These are phyloP conservation scores for Panaeolus papilionaceus DNA, from an alignment of 768 basidiomycete genomes.

Conservation along the genomic window DNA sequence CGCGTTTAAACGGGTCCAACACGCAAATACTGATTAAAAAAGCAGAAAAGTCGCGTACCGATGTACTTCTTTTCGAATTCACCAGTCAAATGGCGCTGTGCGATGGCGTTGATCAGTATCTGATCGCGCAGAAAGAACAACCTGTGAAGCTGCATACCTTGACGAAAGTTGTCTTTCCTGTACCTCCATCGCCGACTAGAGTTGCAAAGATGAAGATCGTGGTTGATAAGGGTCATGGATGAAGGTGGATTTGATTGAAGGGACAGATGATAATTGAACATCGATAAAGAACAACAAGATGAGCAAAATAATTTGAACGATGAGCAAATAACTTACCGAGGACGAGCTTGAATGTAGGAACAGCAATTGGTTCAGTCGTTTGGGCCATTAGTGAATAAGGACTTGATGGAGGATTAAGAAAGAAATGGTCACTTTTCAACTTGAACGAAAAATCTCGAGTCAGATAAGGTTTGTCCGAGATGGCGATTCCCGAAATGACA, in stretches of 20 bases:
- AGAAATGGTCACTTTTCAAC: slow-evolving; percentile 18
- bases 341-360: slow-evolving; percentile 98
- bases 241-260: slow-evolving; percentile 26
- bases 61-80: slow-evolving; percentile 99
- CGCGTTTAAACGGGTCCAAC: slow-evolving; percentile 28
- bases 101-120: slow-evolving; percentile 55
- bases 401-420: slow-evolving; percentile 33
- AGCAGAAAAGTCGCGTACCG: slow-evolving; percentile 57
- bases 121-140: slow-evolving; percentile 47
- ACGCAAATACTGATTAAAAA: slow-evolving; percentile 23
- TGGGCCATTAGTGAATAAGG: slow-evolving; percentile 39
- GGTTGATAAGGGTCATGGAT: slow-evolving; percentile 25
- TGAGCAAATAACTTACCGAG: slow-evolving; percentile 70
- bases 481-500: slow-evolving; percentile 43
- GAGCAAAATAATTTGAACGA: slow-evolving; percentile 37
- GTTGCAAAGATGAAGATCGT: slow-evolving; percentile 26
- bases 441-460: slow-evolving; percentile 38
- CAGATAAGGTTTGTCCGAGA: slow-evolving; percentile 48
- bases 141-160: slow-evolving; percentile 61
- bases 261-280: slow-evolving; percentile 41
- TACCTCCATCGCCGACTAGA: slow-evolving; percentile 94
- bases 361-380: slow-evolving; percentile 39
- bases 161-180: slow-evolving; percentile 98
- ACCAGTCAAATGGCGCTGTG: slow-evolving; percentile 95
- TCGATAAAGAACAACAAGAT: slow-evolving; percentile 55